Evolutionary conservation across 495 filamentous ascomycete species (phyloP), one percentile per base, ranked within the genome.

Genomic region (Letharia lupina): DNA sequence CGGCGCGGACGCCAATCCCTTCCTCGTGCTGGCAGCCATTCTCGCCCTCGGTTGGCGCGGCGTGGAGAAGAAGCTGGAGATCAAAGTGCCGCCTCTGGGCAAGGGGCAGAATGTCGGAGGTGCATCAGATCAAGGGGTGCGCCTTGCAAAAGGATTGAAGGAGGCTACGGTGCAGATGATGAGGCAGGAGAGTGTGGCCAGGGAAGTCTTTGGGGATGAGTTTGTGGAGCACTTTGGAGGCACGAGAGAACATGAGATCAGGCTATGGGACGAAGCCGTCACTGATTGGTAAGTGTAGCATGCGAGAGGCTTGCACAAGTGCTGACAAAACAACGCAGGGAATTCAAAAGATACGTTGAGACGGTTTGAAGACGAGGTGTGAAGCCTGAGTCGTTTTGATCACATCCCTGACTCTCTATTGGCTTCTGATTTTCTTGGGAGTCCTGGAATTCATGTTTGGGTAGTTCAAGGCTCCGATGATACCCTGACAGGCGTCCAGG

Each of bases 191-290:
- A 96, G 93, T 74, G 81, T 96, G 18, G 94, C 94, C 48, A 80
- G 94, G 60, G 89, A 97, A 74, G 90, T 93, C 0, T 91, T 98
- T 75, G 95, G 95, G 0, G 87, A 98, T 75, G 89, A 88, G 13
- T 98, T 98, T 75, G 93, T 98, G 11, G 91, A 97, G 5, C 95
- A 98, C 73, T 98, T 85, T 80, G 90, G 87, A 6, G 94, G 94
- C 11, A 96, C 94, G 33, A 85, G 94, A 66, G 89, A 93, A 71
- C 93, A 98, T 76, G 94, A 98, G 75, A 82, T 92, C 70, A 79
- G 86, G 66, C 76, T 96, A 23, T 98, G 91, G 91, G 91, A 98
- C 73, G 93, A 97, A 74, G 91, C 91, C 1, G 91, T 96, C 11
- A 96, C 92, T 35, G 93, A 96, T 75, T 97, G 92, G 91, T 91